Evolutionary conservation across 176 grass and related monocot species (phyloP).

Genomic region (Oryza australiensis): DNA sequence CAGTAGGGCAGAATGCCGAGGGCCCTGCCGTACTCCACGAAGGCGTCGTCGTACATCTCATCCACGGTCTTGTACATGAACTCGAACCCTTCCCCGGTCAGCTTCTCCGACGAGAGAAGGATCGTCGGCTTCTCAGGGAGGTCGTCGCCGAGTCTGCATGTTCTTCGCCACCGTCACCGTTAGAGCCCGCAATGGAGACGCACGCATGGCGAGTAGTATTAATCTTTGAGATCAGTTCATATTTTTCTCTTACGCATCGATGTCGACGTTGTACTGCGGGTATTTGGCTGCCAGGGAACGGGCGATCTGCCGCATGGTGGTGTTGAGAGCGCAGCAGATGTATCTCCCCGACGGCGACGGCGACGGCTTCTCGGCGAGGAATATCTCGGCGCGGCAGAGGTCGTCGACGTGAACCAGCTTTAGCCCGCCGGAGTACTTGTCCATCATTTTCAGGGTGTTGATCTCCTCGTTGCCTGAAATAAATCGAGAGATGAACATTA

Average conservation of each 20-base stretch:
- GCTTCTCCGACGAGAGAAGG: conserved; percentile 29
- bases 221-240: not conserved
- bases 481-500: too few species aligned
- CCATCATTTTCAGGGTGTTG: too few species aligned
- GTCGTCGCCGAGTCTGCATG: too few species aligned
- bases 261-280: conserved; percentile 22
- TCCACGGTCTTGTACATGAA: conserved; percentile 21
- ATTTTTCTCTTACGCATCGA: too few species aligned
- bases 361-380: conserved; percentile 26
- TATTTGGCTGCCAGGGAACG: conserved; percentile 8
- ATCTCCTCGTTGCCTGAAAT: too few species aligned
- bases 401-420: conserved; percentile 35
- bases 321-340: conserved; percentile 32
- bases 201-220: too few species aligned
- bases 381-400: conserved; percentile 32
- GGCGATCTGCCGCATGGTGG: conserved; percentile 10
- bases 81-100: conserved; percentile 26
- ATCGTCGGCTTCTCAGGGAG: not conserved
- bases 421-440: too few species aligned
- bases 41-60: conserved; percentile 12
- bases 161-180: not conserved
- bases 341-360: conserved; percentile 35
- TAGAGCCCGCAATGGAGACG: not conserved
- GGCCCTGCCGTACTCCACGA: conserved; percentile 30
- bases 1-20: not conserved